Conservation (phyloP, 1,284 basidiomycete genomes). For the Xanthoconium separans region DNA sequence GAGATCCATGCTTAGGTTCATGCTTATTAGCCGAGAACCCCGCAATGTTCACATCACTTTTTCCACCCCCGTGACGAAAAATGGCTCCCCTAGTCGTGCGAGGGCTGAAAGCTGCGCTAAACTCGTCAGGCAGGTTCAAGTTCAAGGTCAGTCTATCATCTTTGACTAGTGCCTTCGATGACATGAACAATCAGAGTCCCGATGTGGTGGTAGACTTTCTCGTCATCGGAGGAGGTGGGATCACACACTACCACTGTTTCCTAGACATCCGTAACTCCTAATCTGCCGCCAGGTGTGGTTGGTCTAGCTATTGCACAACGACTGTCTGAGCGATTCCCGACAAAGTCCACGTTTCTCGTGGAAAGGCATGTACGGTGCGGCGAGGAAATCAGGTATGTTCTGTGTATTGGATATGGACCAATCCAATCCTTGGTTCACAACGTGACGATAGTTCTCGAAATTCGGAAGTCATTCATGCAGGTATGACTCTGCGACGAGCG, state of each 20-base stretch:
- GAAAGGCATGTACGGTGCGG: slow-evolving; percentile 77
- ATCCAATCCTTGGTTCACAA: neutral
- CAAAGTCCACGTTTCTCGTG: slow-evolving; percentile 80
- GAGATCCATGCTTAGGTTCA: neutral
- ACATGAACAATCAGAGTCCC: slow-evolving; percentile 48
- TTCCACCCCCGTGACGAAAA: neutral
- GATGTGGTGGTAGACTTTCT: slow-evolving; percentile 84
- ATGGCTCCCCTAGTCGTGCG: slow-evolving; percentile 38
- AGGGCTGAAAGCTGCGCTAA: slow-evolving; percentile 59
- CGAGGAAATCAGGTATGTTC: slow-evolving; percentile 76
- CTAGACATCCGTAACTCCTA: neutral
- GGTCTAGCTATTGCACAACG: slow-evolving; percentile 86
- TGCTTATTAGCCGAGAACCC: slow-evolving; percentile 10
- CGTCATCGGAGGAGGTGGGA: slow-evolving; percentile 85
- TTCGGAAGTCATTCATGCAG: slow-evolving; percentile 95
- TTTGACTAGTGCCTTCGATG: neutral
- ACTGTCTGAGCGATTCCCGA: slow-evolving; percentile 65
- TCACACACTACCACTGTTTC: neutral
- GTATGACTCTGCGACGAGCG: slow-evolving; percentile 35
- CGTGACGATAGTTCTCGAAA: slow-evolving; percentile 73
- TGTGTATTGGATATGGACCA: neutral
- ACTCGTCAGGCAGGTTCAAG: slow-evolving; percentile 55
- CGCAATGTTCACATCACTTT: neutral
- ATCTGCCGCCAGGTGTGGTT: slow-evolving; percentile 60
- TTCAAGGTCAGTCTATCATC: slow-evolving; percentile 51